Percentiles rank a stretch among this genome's conserved stretches.
These are phyloP conservation scores for Zymoseptoria pseudotritici DNA, from an alignment of 2,329 filamentous ascomycete species.

Conservation along the genomic window DNA sequence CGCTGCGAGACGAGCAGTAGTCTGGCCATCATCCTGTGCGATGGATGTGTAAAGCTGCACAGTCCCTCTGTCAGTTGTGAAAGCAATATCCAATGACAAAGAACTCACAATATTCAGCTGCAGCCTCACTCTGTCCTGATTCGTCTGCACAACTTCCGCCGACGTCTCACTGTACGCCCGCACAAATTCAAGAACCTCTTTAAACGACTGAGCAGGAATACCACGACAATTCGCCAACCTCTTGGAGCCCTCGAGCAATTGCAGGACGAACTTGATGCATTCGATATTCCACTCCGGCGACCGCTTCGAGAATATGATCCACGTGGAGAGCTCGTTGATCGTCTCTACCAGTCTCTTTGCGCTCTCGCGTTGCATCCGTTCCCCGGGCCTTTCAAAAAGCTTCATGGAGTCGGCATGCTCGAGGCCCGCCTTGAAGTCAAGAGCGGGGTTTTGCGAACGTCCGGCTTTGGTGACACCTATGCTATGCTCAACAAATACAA, in stretches of 20 bases:
- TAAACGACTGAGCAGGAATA: background rate
- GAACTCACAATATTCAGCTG: constrained; percentile 11
- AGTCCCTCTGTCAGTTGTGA: background rate
- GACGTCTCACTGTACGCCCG: constrained; percentile 5
- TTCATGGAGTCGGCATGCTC: background rate
- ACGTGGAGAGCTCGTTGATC: constrained; percentile 10
- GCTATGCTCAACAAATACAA: constrained; percentile 6
- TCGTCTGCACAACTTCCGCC: constrained; percentile 1
- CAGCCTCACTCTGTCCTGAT: constrained; percentile 5
- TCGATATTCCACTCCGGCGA: constrained; percentile 10
- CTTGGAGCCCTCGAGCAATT: background rate
- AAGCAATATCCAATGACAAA: background rate
- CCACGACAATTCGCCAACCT: background rate
- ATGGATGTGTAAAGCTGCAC: constrained; percentile 12
- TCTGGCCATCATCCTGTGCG: constrained; percentile 15
- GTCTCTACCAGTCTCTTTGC: constrained; percentile 6
- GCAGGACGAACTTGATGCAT: constrained; percentile 2
- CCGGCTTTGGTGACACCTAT: constrained; percentile 11
- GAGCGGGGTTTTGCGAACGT: background rate
- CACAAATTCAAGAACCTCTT: constrained; percentile 4
- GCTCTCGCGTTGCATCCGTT: constrained; percentile 5
- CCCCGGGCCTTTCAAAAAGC: constrained; percentile 4
- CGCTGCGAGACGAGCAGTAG: constrained; percentile 25
- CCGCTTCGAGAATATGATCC: constrained; percentile 7
- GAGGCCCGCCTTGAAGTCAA: constrained; percentile 1